Evolutionary conservation across 2,329 filamentous ascomycete species (phyloP).

Genomic region (Diaporthe caulivora): DNA sequence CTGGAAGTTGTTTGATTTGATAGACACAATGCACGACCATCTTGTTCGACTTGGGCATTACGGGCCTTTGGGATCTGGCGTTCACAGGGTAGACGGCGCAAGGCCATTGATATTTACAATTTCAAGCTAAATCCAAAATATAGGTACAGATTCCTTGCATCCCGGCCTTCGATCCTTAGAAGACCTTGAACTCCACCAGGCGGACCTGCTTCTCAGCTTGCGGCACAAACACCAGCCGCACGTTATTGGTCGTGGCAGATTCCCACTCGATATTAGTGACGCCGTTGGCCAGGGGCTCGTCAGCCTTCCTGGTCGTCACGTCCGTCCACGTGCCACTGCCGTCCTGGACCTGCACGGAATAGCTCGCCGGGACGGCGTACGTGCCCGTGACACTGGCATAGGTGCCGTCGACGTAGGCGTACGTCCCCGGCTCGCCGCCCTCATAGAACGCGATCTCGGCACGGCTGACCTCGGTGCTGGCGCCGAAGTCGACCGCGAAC

Average conservation of each 20-base stretch:
- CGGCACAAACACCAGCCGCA: conserved; percentile 50
- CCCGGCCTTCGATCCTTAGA: conserved; percentile 22
- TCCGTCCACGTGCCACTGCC: conserved; percentile 46
- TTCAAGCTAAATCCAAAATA: conserved; percentile 23
- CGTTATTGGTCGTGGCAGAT: conserved; percentile 43
- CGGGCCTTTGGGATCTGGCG: conserved; percentile 27
- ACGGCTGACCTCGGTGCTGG: conserved; percentile 44
- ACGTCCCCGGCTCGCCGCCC: conserved; percentile 43
- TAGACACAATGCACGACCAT: conserved; percentile 5
- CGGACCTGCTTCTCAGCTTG: conserved; percentile 48
- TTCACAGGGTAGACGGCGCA: conserved; percentile 33
- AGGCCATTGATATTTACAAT: conserved; percentile 19
- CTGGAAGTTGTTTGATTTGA: background rate
- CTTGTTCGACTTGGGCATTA: conserved; percentile 11
- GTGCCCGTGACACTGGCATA: conserved; percentile 32
- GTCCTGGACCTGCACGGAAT: conserved; percentile 46
- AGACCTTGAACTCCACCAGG: conserved; percentile 54
- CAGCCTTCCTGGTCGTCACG: conserved; percentile 42
- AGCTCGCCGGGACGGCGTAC: conserved; percentile 46
- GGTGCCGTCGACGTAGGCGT: conserved; percentile 34
- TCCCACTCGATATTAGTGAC: conserved; percentile 51
- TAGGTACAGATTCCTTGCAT: background rate
- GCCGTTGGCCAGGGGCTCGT: conserved; percentile 49
- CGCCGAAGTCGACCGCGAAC: conserved; percentile 53
- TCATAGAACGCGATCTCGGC: conserved; percentile 54